These are phyloP conservation scores for Scenedesmus sp. DNA, from an alignment of 163 green algal species.

Conservation along the genomic window DNA sequence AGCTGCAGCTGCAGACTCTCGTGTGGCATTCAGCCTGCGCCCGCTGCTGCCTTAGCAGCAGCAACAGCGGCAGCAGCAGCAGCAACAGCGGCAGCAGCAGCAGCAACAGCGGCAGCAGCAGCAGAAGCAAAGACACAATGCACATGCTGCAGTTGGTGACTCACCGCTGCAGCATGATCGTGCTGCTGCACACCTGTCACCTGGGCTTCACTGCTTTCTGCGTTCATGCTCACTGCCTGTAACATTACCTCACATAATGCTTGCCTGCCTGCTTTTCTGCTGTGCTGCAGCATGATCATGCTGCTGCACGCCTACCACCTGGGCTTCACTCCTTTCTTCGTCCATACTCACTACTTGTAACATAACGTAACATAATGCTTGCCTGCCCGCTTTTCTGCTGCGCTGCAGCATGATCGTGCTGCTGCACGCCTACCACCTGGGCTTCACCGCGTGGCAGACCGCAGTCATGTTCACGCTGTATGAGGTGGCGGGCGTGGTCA, in stretches of 20 bases:
- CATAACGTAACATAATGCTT: neutral
- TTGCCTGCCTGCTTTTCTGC: conserved; percentile 1
- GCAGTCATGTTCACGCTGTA: conserved; percentile 91
- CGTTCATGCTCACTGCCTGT: too few relatives aligned
- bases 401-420: conserved; percentile 88
- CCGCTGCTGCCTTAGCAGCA: too few relatives aligned
- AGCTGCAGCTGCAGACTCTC: too few relatives aligned
- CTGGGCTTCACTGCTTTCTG: conserved; percentile 72
- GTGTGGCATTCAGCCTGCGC: too few relatives aligned
- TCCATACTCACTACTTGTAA: neutral
- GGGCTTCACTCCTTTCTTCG: conserved; percentile 61
- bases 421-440: conserved; percentile 84
- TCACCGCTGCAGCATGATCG: conserved; percentile 78
- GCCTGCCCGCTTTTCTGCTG: neutral
- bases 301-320: conserved; percentile 86
- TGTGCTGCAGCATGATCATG: conserved; percentile 83
- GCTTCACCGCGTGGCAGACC: conserved; percentile 78
- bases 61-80: too few relatives aligned
- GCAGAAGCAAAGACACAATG: too few relatives aligned
- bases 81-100: too few relatives aligned
- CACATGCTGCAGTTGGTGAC: too few relatives aligned
- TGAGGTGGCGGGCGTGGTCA: conserved; percentile 84
- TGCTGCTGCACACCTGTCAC: conserved; percentile 87
- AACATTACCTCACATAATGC: too few relatives aligned
- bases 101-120: too few relatives aligned